phyloP scores from a whole-genome alignment of 2,329 filamentous ascomycete species.

The Colletotrichum musae region DNA sequence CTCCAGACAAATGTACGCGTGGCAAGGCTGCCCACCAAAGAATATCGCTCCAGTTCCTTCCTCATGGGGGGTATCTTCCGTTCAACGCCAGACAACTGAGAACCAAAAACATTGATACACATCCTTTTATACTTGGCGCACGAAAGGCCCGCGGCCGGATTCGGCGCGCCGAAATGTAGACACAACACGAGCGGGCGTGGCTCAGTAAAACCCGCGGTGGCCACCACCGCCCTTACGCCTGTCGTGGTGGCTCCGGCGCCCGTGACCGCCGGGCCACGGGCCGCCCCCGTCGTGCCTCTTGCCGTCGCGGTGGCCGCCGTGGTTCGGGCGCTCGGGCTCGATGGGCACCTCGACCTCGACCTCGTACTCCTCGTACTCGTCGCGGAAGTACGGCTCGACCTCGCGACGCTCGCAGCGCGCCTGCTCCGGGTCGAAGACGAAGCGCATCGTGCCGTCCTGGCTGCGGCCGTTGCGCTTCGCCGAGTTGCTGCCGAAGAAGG shows the following conservation, averaged over 20 bases:
- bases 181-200: not conserved
- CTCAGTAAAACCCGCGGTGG: conserved; percentile 32
- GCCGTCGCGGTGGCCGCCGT: conserved; percentile 24
- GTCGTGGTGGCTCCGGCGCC: conserved; percentile 22
- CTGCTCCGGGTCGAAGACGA: conserved; percentile 86
- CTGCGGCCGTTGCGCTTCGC: conserved; percentile 61
- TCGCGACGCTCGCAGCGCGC: conserved; percentile 79
- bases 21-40: not conserved
- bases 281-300: conserved; percentile 27
- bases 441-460: conserved; percentile 84
- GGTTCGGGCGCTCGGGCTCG: conserved; percentile 46
- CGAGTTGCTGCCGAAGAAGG: conserved; percentile 52
- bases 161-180: no score
- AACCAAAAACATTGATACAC: conserved; percentile 22
- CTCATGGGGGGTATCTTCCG: conserved; percentile 29
- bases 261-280: conserved; percentile 14
- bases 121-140: not conserved
- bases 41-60: conserved; percentile 27
- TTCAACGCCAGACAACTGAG: conserved; percentile 34
- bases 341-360: conserved; percentile 81
- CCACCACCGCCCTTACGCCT: conserved; percentile 33
- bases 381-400: conserved; percentile 78
- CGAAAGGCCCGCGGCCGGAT: not conserved
- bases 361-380: conserved; percentile 83
- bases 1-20: conserved; percentile 25